Evolutionary conservation across 2,329 filamentous ascomycete genomes (phyloP), one percentile per base, ranked within the genome.

Genomic region (Dothistroma septosporum): DNA sequence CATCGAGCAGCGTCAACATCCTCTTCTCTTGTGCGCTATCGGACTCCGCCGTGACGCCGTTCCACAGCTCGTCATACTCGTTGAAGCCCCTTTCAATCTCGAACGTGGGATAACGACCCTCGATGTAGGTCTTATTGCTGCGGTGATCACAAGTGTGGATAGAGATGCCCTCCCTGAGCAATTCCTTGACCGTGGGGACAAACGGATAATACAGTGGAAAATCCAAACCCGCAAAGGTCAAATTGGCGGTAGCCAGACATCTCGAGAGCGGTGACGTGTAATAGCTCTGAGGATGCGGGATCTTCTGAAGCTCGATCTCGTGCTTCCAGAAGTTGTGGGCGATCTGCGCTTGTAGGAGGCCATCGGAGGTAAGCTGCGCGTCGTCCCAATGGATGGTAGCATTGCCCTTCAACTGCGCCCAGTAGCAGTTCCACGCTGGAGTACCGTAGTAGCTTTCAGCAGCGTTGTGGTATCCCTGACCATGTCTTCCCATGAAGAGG

Each of bases 401-500:
- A 69, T 90, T 89, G 65, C 87, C 87, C 37, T 86, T 81, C 0
- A 81, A 77, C 59, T 83, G 77, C 5, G 83, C 81, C 85, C 85
- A 90, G 76, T 89, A 89, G 74, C 68, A 73, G 71, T 89, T 87
- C 87, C 87, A 89, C 2, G 84, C 84, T 0, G 84, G 83, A 0
- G 86, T 89, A 33, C 86, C 86, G 66, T 87, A 89, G 72, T 79
- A 88, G 33, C 77, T 77, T 72, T 89, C 84, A 10, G 87, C 87
- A 7, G 83, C 83, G 68, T 87, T 87, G 72, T 87, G 82, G 58
- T 77, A 76, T 7, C 88, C 88, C 72, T 90, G 82, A 9, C 88
- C 88, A 68, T 91, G 88, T 46, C 88, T 83, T 24, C 84, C 87
- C 74, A 90, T 79, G 73, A 87, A 87, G n/a, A 90, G 72, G 2